Conservation (phyloP, 164 flowering plant genomes). For the Cinnamomum chago region DNA sequence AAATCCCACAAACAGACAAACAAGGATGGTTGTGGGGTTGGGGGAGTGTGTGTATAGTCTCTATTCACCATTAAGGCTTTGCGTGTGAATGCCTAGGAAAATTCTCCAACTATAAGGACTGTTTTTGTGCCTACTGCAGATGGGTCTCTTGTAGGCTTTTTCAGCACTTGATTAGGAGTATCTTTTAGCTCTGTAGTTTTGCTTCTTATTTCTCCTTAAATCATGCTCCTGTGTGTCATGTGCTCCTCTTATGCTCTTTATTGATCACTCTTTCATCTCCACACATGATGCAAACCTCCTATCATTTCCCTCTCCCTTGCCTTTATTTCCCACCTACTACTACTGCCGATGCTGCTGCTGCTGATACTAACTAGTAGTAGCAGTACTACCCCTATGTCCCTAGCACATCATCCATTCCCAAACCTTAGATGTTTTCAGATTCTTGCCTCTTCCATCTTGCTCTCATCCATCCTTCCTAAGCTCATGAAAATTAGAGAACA, state of each 20-base stretch:
- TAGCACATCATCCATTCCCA: neutral
- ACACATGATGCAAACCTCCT: neutral
- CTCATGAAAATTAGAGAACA: constrained; percentile 8
- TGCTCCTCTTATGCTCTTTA: neutral
- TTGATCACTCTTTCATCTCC: neutral
- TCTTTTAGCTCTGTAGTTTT: neutral
- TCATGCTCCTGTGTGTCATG: neutral
- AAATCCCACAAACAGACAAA: constrained; percentile 40
- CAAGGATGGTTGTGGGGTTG: constrained; percentile 18
- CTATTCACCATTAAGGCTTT: constrained; percentile 50
- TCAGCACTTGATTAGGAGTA: constrained; percentile 3
- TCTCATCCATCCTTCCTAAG: constrained; percentile 10
- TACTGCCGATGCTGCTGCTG: neutral
- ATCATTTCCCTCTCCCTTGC: neutral
- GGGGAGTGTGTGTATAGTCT: constrained; percentile 8
- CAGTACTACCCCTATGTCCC: neutral
- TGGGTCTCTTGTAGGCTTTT: constrained; percentile 7
- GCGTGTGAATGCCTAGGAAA: constrained; percentile 31
- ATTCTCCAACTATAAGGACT: constrained; percentile 3
- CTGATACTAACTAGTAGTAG: neutral
- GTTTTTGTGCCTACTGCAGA: neutral
- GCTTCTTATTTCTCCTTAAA: neutral
- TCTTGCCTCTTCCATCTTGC: constrained; percentile 8
- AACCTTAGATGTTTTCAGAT: neutral
- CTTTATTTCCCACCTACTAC: neutral